Base-by-base conservation (phyloP, 1,284 basidiomycete genomes). In the Waitea zeae region DNA sequence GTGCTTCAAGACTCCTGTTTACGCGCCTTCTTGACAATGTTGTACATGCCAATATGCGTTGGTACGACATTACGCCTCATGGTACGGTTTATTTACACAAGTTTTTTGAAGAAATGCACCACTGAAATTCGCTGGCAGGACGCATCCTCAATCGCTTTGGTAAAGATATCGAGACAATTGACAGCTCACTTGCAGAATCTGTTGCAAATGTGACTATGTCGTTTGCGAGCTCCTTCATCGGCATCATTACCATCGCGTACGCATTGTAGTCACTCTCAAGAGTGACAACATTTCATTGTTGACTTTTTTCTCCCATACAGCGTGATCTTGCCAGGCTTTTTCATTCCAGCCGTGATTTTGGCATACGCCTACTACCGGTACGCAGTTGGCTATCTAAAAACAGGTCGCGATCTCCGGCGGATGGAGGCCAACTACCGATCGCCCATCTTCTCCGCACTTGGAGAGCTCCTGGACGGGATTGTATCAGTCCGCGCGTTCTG, bases 401-500 rank as follows among this genome's bases (percentile, higher is more conserved):
- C 80, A 0, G 78, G 79, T 0, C 67, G 83, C 36, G 80, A 83
- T 45, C 56, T 88, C 18, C 67, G 82, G 33, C 62, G 83, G 14
- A 77, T 88, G 67, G 82, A 88, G 51, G 75, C 73, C 3, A 78
- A 70, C 43, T 63, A 67, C 2, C 59, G 75, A 12, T 78, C 73
- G 3, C 78, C 77, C 0, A 78, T 82, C 37, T 79, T 76, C 49
- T 70, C 77, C 2, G 78, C 79, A 35, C 87, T 89, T 46, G 70
- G 67, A 4, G 87, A 93, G 52, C 53, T 86, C 11, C 57, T 89
- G 24, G 70, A 74, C 39, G 83, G 84, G 14, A 77, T 88, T 33
- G 66, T 84, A 30, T 78, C 81, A n/a, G 83, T 93, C 26, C 71
- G 89, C 33, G 90, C 88, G 0, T 95, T 90, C 54, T 80, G 79